Conservation (phyloP, 2,329 filamentous ascomycete species). For the Passalora sequoiae region DNA sequence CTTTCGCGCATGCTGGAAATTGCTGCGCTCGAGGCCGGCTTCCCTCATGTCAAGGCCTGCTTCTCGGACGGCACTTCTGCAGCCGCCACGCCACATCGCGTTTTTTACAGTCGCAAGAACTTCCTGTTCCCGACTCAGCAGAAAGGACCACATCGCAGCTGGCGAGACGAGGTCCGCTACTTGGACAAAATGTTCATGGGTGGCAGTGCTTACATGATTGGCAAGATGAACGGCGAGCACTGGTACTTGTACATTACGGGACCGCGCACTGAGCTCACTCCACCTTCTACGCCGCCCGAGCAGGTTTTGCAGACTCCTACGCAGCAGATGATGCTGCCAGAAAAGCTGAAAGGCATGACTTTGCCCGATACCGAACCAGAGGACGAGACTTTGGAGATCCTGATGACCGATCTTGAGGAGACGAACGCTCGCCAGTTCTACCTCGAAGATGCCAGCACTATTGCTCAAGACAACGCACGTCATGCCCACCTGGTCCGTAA, state of each 20-base stretch:
- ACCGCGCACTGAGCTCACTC: slow-evolving; percentile 72
- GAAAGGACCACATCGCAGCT: slow-evolving; percentile 90
- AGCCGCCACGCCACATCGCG: slow-evolving; percentile 83
- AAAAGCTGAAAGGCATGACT: slow-evolving; percentile 42
- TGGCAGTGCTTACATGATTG: slow-evolving; percentile 98
- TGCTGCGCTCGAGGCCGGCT: slow-evolving; percentile 81
- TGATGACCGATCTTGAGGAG: slow-evolving; percentile 65
- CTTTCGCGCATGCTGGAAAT: slow-evolving; percentile 89
- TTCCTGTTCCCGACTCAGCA: slow-evolving; percentile 94
- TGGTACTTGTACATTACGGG: slow-evolving; percentile 98
- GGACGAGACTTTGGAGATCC: slow-evolving; percentile 69
- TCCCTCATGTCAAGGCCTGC: slow-evolving; percentile 69
- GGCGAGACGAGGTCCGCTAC: slow-evolving; percentile 91
- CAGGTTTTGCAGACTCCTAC: slow-evolving; percentile 54
- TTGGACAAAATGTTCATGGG: slow-evolving; percentile 86
- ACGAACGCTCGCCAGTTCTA: slow-evolving; percentile 64
- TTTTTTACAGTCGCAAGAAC: slow-evolving; percentile 99
- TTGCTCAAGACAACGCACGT: slow-evolving; percentile 74
- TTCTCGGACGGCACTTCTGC: slow-evolving; percentile 62
- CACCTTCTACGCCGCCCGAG: slow-evolving; percentile 66
- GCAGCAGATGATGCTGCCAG: slow-evolving; percentile 54
- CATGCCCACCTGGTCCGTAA: slow-evolving; percentile 60
- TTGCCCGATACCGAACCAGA: slow-evolving; percentile 31
- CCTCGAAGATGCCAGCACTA: slow-evolving; percentile 77
- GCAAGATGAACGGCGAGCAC: slow-evolving; percentile 99